These are phyloP conservation scores for Selaginella moellendorffii DNA, from an alignment of 75 land plant genomes.

Conservation along the genomic window DNA sequence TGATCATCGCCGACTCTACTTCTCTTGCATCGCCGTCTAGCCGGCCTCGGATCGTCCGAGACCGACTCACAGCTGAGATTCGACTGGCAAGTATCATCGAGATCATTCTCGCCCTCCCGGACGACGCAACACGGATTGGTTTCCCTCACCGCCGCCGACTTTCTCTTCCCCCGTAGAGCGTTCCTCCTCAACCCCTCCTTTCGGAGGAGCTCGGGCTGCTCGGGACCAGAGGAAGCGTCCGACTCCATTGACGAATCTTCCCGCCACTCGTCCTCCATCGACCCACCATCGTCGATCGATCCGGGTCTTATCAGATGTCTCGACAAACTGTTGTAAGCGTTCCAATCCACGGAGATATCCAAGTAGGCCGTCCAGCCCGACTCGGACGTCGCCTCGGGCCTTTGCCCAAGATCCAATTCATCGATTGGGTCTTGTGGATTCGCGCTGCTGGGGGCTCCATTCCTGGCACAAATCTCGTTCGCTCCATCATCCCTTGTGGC, in stretches of 20 bases:
- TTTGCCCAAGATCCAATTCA: too few species aligned
- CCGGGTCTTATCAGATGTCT: too few species aligned
- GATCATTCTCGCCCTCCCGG: too few species aligned
- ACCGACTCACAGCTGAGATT: neutral
- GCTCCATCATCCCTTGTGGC: too few species aligned
- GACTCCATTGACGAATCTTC: neutral
- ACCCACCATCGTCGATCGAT: too few species aligned
- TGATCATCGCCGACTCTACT: neutral
- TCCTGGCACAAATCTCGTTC: too few species aligned
- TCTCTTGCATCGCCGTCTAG: neutral
- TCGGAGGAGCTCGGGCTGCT: neutral
- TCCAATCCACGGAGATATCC: neutral
- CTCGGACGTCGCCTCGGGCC: neutral
- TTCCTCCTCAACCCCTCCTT: too few species aligned
- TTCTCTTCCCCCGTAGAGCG: too few species aligned
- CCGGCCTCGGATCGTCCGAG: neutral
- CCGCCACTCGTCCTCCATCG: neutral
- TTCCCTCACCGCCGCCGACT: too few species aligned
- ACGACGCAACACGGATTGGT: too few species aligned
- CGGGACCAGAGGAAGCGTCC: neutral
- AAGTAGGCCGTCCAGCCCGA: neutral
- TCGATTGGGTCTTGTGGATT: too few species aligned
- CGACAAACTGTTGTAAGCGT: too few species aligned
- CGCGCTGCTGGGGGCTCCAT: neutral
- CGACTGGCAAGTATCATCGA: neutral